Percentiles rank a stretch among this genome's conserved stretches.
phyloP scores from a whole-genome alignment of 768 basidiomycete species.

The Amyloporia xantha region DNA sequence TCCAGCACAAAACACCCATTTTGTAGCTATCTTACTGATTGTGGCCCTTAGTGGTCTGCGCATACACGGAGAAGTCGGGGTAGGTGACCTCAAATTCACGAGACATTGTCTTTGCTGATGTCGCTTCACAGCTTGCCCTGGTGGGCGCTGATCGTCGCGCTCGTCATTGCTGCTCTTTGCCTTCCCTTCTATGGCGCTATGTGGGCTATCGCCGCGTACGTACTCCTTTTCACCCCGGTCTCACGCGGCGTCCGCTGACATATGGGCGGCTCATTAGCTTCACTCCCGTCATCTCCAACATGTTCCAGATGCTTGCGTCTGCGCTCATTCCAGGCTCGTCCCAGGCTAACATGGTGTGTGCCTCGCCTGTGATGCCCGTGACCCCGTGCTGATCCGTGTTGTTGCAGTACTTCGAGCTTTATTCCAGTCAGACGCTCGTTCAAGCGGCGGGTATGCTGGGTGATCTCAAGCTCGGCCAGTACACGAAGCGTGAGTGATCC shows the following conservation, averaged over 20 bases:
- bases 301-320: slow-evolving; percentile 46
- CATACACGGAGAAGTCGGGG: slow-evolving; percentile 4
- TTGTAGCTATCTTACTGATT: neutral
- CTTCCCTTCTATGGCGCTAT: slow-evolving; percentile 41
- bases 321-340: slow-evolving; percentile 41
- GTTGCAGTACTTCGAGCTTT: slow-evolving; percentile 15
- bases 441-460: slow-evolving; percentile 45
- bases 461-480: slow-evolving; percentile 25
- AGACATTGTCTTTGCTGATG: neutral
- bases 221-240: neutral
- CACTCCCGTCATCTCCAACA: slow-evolving; percentile 13
- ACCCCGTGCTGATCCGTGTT: slow-evolving; percentile 26
- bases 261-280: neutral
- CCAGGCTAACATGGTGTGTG: slow-evolving; percentile 40
- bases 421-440: neutral
- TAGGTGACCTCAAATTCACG: neutral
- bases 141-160: slow-evolving; percentile 41
- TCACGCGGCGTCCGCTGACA: neutral
- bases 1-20: neutral
- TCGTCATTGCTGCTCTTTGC: slow-evolving; percentile 44
- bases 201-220: slow-evolving; percentile 8
- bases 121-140: slow-evolving; percentile 36
- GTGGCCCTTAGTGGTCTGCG: slow-evolving; percentile 1
- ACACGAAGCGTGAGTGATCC: slow-evolving; percentile 20
- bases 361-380: neutral